phyloP scores from a whole-genome alignment of 345 rosid species.

The Eucalyptus erythrocorys region DNA sequence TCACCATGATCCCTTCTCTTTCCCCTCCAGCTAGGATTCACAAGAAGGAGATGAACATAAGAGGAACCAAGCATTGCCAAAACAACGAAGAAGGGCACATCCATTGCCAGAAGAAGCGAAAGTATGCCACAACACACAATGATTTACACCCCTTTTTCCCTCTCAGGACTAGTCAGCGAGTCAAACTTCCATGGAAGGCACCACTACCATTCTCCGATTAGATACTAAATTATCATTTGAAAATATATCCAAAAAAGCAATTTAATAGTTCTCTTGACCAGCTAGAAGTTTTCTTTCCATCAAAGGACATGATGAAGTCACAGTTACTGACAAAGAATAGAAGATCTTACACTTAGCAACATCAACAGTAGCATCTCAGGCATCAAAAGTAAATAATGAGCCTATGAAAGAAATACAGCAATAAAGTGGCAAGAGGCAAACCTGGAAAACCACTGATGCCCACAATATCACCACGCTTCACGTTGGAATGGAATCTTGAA shows the following conservation, averaged over 20 bases:
- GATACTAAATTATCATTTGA: background rate
- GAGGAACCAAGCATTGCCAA: background rate
- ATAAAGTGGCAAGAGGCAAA: constrained; percentile 3
- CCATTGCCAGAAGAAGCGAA: background rate
- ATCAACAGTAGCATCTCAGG: background rate
- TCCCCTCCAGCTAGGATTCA: background rate
- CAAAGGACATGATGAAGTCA: background rate
- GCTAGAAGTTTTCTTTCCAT: background rate
- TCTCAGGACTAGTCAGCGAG: background rate
- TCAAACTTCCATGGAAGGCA: background rate
- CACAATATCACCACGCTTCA: constrained; percentile 93
- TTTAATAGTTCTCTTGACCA: background rate
- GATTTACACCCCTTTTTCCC: background rate
- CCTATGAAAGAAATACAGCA: background rate
- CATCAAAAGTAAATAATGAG: background rate
- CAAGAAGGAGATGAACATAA: background rate
- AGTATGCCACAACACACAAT: background rate
- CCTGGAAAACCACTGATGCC: constrained; percentile 97
- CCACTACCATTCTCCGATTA: background rate
- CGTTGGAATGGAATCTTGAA: constrained; percentile 45
- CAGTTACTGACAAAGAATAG: background rate
- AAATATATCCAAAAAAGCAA: background rate
- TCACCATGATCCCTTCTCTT: background rate
- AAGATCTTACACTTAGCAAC: background rate
- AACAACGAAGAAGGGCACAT: background rate